Conservation (phyloP, 495 filamentous ascomycete species). For the Pseudomonodictys pantanalensis region DNA sequence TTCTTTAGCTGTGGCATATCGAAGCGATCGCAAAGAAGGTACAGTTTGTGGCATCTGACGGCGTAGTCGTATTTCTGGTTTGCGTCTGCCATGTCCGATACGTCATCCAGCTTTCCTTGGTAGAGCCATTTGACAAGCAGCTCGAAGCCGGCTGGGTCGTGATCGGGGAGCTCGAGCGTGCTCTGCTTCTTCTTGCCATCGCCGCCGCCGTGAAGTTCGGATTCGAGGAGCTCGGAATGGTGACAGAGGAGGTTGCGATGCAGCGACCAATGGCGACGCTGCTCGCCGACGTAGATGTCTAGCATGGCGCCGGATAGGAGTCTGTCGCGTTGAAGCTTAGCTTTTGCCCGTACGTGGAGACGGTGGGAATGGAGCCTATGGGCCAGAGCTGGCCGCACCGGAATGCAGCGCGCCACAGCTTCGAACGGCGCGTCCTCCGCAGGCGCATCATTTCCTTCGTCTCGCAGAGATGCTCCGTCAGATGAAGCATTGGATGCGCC, state of each 20-base stretch:
- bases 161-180: conserved; percentile 43
- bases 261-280: conserved; percentile 45
- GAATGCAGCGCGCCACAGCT: neutral
- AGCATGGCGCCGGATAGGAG: conserved; percentile 49
- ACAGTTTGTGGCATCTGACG: conserved; percentile 50
- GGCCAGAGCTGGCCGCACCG: conserved; percentile 17
- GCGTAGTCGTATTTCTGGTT: conserved; percentile 49
- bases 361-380: conserved; percentile 29
- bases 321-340: conserved; percentile 41
- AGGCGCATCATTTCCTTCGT: neutral
- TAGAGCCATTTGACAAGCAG: conserved; percentile 54
- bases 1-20: conserved; percentile 49
- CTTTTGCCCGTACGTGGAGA: conserved; percentile 29
- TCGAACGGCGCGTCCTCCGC: conserved; percentile 15
- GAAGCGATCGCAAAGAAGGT: conserved; percentile 48
- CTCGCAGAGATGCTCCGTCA: too few relatives aligned
- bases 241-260: conserved; percentile 50
- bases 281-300: conserved; percentile 47
- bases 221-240: conserved; percentile 45
- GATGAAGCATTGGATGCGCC: conserved; percentile 8
- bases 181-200: conserved; percentile 35
- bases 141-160: conserved; percentile 49
- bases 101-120: conserved; percentile 49
- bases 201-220: conserved; percentile 38
- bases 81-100: conserved; percentile 41